These are phyloP conservation scores for Hortaea sp. DNA, from an alignment of 2,329 filamentous ascomycete species.

Conservation along the genomic window DNA sequence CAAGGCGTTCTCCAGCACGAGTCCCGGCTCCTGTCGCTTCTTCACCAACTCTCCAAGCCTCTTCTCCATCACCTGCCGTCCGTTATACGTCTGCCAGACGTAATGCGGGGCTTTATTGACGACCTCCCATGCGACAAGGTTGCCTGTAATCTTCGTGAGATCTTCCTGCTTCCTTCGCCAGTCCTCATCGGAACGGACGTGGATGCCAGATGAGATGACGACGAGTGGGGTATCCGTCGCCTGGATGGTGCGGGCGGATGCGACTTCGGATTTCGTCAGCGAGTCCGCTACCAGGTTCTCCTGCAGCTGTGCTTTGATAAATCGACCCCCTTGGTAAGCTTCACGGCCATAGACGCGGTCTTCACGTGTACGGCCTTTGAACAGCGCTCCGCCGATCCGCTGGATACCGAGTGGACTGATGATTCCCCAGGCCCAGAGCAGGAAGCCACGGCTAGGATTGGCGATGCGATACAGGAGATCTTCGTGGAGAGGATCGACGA, in stretches of 20 bases:
- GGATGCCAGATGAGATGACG: slow-evolving; percentile 70
- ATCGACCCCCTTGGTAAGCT: slow-evolving; percentile 70
- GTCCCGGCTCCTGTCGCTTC: background rate
- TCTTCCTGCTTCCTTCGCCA: slow-evolving; percentile 86
- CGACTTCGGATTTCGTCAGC: slow-evolving; percentile 73
- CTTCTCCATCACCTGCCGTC: slow-evolving; percentile 67
- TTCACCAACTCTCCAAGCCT: slow-evolving; percentile 60
- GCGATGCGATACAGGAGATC: slow-evolving; percentile 64
- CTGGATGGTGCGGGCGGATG: slow-evolving; percentile 70
- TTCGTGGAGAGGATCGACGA: slow-evolving; percentile 85
- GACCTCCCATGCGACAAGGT: slow-evolving; percentile 74
- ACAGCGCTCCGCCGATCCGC: slow-evolving; percentile 67
- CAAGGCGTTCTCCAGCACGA: too few species aligned
- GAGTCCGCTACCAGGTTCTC: slow-evolving; percentile 82
- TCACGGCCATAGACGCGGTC: slow-evolving; percentile 78
- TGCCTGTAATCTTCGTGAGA: slow-evolving; percentile 67
- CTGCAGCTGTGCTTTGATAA: slow-evolving; percentile 83
- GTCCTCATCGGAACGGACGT: slow-evolving; percentile 53
- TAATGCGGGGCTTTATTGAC: slow-evolving; percentile 76
- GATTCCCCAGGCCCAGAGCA: slow-evolving; percentile 76
- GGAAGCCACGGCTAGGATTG: slow-evolving; percentile 61
- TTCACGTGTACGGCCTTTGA: slow-evolving; percentile 67
- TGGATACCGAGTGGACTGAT: slow-evolving; percentile 81
- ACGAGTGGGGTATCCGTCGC: slow-evolving; percentile 63
- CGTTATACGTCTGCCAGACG: slow-evolving; percentile 70